Percentiles rank a stretch among this genome's conserved stretches.
Evolutionary conservation across 1,139 yeast species (phyloP).

Genomic region (Candida tropicalis): DNA sequence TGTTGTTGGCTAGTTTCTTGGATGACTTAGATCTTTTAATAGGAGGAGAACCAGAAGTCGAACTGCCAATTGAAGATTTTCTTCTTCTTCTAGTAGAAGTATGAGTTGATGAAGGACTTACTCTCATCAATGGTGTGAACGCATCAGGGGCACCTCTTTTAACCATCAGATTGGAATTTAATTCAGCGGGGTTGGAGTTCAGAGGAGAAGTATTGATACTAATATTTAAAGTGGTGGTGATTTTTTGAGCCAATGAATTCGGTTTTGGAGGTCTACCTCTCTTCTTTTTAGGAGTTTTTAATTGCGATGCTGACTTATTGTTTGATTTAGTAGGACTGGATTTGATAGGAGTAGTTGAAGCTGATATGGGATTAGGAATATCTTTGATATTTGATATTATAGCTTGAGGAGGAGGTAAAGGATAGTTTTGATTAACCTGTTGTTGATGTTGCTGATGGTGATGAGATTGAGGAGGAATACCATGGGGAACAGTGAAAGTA

Average conservation of each 20-base stretch:
- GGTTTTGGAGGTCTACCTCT: conserved; percentile 55
- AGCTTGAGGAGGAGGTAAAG: conserved; percentile 3
- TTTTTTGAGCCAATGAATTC: conserved; percentile 39
- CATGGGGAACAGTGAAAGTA: conserved; percentile 4
- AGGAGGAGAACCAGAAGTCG: not conserved
- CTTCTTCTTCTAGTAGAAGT: conserved; percentile 20
- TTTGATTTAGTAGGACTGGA: too few species aligned
- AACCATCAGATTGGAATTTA: conserved; percentile 42
- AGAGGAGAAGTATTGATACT: conserved; percentile 42
- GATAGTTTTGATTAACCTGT: conserved; percentile 4
- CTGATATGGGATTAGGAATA: not conserved
- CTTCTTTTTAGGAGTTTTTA: conserved; percentile 36
- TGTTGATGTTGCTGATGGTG: not conserved
- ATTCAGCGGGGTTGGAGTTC: conserved; percentile 35
- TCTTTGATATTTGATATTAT: conserved; percentile 5
- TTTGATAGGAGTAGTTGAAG: conserved; percentile 1
- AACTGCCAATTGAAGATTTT: conserved; percentile 12
- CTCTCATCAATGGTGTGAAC: conserved; percentile 51
- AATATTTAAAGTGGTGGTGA: conserved; percentile 48
- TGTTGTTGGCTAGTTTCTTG: not conserved
- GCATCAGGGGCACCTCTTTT: conserved; percentile 49
- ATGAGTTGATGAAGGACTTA: conserved; percentile 34
- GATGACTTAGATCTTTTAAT: conserved; percentile 12
- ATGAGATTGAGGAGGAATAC: conserved; percentile 7
- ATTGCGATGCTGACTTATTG: conserved; percentile 4